Conservation (phyloP, 1,284 basidiomycete genomes). For the Lignosus rhinocerotis region DNA sequence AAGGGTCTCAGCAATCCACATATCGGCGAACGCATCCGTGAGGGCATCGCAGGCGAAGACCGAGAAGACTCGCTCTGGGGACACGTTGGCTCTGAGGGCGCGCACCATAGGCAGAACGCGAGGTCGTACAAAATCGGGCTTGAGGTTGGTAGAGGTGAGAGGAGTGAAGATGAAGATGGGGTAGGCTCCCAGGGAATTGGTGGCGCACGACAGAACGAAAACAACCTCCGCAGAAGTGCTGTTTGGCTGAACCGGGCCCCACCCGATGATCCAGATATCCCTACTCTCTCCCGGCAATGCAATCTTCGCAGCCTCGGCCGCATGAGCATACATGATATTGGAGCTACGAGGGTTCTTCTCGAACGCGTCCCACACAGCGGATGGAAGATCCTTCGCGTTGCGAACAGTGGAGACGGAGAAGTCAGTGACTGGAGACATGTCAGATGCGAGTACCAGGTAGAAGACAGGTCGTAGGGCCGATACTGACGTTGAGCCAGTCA, state of each 20-base stretch:
- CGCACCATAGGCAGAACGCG: constrained; percentile 29
- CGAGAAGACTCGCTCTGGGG: constrained; percentile 56
- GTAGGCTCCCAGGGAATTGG: constrained; percentile 53
- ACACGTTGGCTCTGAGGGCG: constrained; percentile 24
- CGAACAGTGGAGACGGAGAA: constrained; percentile 32
- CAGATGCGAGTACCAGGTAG: background rate
- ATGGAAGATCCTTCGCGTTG: constrained; percentile 33
- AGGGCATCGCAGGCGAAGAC: constrained; percentile 59
- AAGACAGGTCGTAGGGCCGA: background rate
- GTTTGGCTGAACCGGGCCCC: constrained; percentile 13
- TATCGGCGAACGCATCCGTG: constrained; percentile 45
- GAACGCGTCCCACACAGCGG: constrained; percentile 41
- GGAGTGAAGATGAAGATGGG: constrained; percentile 42
- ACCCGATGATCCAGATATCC: constrained; percentile 55
- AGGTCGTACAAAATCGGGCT: constrained; percentile 30
- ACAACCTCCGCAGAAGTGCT: constrained; percentile 35
- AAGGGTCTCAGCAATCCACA: constrained; percentile 48
- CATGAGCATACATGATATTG: constrained; percentile 58
- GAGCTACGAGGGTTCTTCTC: constrained; percentile 42
- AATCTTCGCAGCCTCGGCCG: constrained; percentile 32
- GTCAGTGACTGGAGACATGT: background rate
- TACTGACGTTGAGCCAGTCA: background rate
- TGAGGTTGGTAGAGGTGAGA: constrained; percentile 23
- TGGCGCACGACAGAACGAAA: constrained; percentile 60
- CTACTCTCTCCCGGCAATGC: constrained; percentile 20